A percentile compares a stretch with the other conserved stretches of the same genome.
These are phyloP conservation scores for Benincasa hispida DNA, from an alignment of 306 rosid genomes.

Conservation along the genomic window DNA sequence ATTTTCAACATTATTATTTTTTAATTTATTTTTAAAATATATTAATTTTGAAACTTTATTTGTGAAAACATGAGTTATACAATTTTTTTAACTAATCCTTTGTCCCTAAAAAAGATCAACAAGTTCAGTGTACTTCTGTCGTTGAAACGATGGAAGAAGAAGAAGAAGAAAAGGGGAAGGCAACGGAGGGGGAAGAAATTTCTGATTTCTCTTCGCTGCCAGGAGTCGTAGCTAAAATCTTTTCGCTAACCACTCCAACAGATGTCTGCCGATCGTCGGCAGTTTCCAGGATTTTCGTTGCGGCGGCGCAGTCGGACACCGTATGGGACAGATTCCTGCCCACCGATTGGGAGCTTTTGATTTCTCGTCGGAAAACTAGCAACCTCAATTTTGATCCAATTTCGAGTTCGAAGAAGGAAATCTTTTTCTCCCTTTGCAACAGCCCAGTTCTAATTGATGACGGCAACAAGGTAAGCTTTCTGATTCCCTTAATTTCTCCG, in stretches of 20 bases:
- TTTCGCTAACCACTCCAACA: not conserved
- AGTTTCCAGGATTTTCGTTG: conserved; percentile 1
- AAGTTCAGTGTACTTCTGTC: no score
- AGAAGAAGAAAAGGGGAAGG: not conserved
- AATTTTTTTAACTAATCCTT: no score
- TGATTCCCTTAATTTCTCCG: not conserved
- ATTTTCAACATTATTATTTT: no score
- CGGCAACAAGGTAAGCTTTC: conserved; percentile 2
- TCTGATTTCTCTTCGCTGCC: conserved; percentile 1
- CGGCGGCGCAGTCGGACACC: conserved; percentile 6
- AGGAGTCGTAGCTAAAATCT: conserved; percentile 1
- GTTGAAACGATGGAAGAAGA: no score
- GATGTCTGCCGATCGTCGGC: not conserved
- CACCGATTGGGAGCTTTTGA: not conserved
- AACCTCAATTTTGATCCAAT: not conserved
- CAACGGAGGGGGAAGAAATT: not conserved
- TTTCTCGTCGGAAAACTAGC: not conserved
- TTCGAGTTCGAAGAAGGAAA: not conserved
- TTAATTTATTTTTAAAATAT: no score
- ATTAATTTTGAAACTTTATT: no score
- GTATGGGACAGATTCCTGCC: conserved; percentile 9
- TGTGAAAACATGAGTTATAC: no score
- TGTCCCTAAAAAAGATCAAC: no score
- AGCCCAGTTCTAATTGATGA: conserved; percentile 1
- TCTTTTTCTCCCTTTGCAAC: not conserved